These are phyloP conservation scores for Fusarium anguioides DNA, from an alignment of 2,329 filamentous ascomycete genomes.

Conservation along the genomic window DNA sequence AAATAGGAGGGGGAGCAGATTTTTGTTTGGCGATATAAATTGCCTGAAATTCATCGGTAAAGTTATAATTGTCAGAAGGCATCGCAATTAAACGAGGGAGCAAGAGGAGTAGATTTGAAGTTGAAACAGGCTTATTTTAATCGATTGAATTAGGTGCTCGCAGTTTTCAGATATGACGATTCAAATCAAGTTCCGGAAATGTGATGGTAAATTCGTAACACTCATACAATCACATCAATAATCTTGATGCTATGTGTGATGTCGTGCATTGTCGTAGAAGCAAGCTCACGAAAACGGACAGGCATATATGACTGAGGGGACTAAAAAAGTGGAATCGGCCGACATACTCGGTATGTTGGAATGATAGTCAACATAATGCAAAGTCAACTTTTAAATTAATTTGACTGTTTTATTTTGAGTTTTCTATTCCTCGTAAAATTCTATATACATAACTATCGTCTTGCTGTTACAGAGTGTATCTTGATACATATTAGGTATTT, in stretches of 20 bases:
- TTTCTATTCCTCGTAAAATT: too few relatives aligned
- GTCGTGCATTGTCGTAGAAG: conserved; percentile 17
- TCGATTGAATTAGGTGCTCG: neutral
- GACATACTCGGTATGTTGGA: too few relatives aligned
- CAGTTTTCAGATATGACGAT: neutral
- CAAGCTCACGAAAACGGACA: conserved; percentile 33
- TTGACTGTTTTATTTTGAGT: too few relatives aligned
- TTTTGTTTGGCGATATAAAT: conserved; percentile 54
- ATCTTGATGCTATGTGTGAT: conserved; percentile 3
- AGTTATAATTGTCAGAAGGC: conserved; percentile 48
- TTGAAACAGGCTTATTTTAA: conserved; percentile 25
- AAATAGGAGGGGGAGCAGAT: conserved; percentile 40
- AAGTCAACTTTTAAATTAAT: too few relatives aligned
- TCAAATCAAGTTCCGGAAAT: neutral
- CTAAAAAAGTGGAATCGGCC: too few relatives aligned
- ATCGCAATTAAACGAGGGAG: conserved; percentile 36
- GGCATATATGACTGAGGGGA: too few relatives aligned
- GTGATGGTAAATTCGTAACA: neutral
- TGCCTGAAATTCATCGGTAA: conserved; percentile 52
- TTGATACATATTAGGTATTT: too few relatives aligned
- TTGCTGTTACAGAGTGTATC: too few relatives aligned
- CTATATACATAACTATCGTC: too few relatives aligned
- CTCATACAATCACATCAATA: conserved; percentile 3
- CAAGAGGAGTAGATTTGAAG: conserved; percentile 11
- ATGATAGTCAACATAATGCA: too few relatives aligned